Base-by-base conservation (phyloP, 1,284 basidiomycete genomes). In the Vanrija pseudolonga region DNA sequence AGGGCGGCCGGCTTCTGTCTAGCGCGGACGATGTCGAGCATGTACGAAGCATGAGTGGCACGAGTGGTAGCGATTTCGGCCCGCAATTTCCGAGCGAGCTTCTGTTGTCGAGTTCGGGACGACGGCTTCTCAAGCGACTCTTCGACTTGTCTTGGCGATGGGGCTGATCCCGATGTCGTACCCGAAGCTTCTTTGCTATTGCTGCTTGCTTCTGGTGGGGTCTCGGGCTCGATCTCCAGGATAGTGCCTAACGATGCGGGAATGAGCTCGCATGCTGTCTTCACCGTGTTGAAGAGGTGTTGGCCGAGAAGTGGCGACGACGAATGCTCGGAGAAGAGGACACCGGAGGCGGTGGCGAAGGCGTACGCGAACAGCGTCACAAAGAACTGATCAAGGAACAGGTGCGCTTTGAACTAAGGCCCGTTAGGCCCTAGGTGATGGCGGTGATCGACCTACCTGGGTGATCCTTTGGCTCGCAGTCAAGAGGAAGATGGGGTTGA, bases 401-500 rank as follows among this genome's bases (percentile, higher is more conserved):
- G 42, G 19, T 41, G 42, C 12, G 49, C 5, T n/a, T 28, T 14
- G 15, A 56, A 41, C 55, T 11, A 26, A 3, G 7, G 37, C 9
- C 14, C 4, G 14, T 12, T 4, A 11, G 4, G 7, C 9, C 32
- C 32, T 32, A 12, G 11, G 4, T 11, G 38, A 19, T 18, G 23
- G 18, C n/a, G n/a, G 39, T 5, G n/a, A 8, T 40, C 17, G 4
- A 23, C 46, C n/a, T 41, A 73, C 71, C 20, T 53, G 22, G 11
- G 62, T 66, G 23, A 74, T 62, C 6, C 36, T 51, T 41, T 73
- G 67, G 14, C 64, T 55, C 19, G 55, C 51, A 1, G 74, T 75
- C 32, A 76, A 51, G 7, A 68, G 45, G 61, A 74, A 77, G 39
- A 77, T 72, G 9, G 73, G 66, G 41, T 71, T 71, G 62, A 77